Evolutionary conservation across 805 yeast genomes (phyloP).

Genomic region (Saturnispora besseyi): DNA sequence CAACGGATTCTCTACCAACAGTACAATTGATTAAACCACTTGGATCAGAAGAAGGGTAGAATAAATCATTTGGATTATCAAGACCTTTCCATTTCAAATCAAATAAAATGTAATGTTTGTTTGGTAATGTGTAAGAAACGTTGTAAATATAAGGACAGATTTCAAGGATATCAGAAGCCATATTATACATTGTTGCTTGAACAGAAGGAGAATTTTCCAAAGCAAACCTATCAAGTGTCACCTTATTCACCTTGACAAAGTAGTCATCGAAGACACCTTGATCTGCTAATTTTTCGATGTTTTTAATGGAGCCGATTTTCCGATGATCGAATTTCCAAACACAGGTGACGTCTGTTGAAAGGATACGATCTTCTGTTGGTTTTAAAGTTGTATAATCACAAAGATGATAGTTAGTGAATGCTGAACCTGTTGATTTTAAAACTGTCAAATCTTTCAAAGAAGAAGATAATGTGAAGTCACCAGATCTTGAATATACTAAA

Average conservation of each 20-base stretch:
- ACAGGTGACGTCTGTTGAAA: conserved; percentile 79
- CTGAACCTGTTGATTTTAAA: conserved; percentile 84
- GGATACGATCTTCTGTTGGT: conserved; percentile 76
- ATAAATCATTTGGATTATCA: conserved; percentile 70
- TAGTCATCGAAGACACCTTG: conserved; percentile 57
- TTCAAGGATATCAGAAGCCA: conserved; percentile 65
- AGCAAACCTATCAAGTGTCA: conserved; percentile 73
- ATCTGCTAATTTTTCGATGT: conserved; percentile 44
- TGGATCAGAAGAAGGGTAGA: conserved; percentile 87
- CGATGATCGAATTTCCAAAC: conserved; percentile 55
- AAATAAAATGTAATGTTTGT: conserved; percentile 81
- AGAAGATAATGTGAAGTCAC: conserved; percentile 53
- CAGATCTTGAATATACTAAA: conserved; percentile 42
- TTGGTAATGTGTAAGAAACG: conserved; percentile 75
- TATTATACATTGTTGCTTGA: conserved; percentile 94
- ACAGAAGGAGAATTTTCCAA: conserved; percentile 86
- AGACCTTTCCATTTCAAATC: conserved; percentile 82
- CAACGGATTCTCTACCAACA: conserved; percentile 58
- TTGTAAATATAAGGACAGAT: conserved; percentile 46
- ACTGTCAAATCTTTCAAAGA: conserved; percentile 74
- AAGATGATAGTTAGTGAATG: conserved; percentile 78
- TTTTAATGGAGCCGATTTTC: conserved; percentile 40
- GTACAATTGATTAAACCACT: conserved; percentile 86
- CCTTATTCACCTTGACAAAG: conserved; percentile 51
- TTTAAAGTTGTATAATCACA: conserved; percentile 85